phyloP scores from a whole-genome alignment of 305 asterid species.

The Plantago lanceolata region DNA sequence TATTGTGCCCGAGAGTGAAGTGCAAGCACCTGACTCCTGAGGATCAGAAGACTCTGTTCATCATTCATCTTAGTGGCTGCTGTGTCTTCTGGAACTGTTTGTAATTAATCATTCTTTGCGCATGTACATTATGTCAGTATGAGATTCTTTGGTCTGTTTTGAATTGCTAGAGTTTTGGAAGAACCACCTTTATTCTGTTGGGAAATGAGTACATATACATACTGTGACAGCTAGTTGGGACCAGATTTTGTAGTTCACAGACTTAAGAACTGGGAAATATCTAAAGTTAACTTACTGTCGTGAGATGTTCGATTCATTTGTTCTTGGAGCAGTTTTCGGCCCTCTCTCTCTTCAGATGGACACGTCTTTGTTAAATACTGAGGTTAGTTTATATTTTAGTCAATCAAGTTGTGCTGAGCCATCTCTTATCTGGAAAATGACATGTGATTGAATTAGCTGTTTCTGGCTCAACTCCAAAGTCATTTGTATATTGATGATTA shows the following conservation, averaged over 20 bases:
- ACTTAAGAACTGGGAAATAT: neutral
- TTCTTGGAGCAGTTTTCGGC: neutral
- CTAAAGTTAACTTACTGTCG: neutral
- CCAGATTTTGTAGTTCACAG: constrained; percentile 10
- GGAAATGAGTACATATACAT: neutral
- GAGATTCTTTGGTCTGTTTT: neutral
- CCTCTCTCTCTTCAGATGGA: too few species aligned
- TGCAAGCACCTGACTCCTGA: neutral
- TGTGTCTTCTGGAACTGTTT: constrained; percentile 4
- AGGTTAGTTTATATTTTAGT: too few species aligned
- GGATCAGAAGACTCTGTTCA: neutral
- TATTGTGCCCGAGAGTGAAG: neutral
- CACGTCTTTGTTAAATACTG: too few species aligned
- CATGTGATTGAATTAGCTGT: too few species aligned
- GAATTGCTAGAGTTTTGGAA: neutral
- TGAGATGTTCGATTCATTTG: neutral
- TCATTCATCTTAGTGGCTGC: constrained; percentile 1
- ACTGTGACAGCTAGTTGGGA: neutral
- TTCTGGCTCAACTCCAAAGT: too few species aligned
- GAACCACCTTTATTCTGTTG: constrained; percentile 1
- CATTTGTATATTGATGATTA: too few species aligned
- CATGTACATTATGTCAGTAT: constrained; percentile 1
- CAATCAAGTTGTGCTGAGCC: too few species aligned
- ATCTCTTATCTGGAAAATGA: too few species aligned
- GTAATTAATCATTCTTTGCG: constrained; percentile 9